These are phyloP conservation scores for Russula abietina DNA, from an alignment of 768 basidiomycete species.

Conservation along the genomic window DNA sequence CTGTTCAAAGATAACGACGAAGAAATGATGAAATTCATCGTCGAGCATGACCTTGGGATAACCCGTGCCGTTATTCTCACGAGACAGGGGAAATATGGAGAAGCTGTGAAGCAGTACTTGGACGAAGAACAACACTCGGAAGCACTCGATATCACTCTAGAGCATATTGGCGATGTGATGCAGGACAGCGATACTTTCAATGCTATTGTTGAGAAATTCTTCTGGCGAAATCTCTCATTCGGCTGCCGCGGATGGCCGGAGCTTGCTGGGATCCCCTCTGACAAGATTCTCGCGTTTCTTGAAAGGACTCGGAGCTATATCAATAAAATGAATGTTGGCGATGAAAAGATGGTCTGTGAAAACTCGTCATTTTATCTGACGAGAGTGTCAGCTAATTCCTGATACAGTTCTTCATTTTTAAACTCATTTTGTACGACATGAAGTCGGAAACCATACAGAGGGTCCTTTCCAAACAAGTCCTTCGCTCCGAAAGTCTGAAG, in stretches of 20 bases:
- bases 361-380: neutral
- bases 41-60: constrained; percentile 46
- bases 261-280: neutral
- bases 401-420: constrained; percentile 11
- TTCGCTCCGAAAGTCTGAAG: constrained; percentile 1
- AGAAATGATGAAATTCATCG: constrained; percentile 49
- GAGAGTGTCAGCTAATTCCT: neutral
- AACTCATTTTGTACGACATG: neutral
- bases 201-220: constrained; percentile 35
- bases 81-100: constrained; percentile 36
- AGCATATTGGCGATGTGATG: constrained; percentile 26
- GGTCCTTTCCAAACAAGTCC: neutral
- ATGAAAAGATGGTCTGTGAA: constrained; percentile 8
- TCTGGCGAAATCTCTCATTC: constrained; percentile 30
- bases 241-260: constrained; percentile 16
- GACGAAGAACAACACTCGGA: constrained; percentile 41
- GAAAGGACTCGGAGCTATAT: neutral
- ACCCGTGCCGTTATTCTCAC: constrained; percentile 43
- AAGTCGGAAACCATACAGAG: neutral
- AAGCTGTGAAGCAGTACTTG: constrained; percentile 50
- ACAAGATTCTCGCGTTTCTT: neutral
- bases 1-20: constrained; percentile 51
- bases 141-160: constrained; percentile 43
- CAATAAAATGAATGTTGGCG: neutral
- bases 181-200: constrained; percentile 28